Base-by-base conservation (phyloP, 352 stramenopile genomes). In the Pythium dissimile region DNA sequence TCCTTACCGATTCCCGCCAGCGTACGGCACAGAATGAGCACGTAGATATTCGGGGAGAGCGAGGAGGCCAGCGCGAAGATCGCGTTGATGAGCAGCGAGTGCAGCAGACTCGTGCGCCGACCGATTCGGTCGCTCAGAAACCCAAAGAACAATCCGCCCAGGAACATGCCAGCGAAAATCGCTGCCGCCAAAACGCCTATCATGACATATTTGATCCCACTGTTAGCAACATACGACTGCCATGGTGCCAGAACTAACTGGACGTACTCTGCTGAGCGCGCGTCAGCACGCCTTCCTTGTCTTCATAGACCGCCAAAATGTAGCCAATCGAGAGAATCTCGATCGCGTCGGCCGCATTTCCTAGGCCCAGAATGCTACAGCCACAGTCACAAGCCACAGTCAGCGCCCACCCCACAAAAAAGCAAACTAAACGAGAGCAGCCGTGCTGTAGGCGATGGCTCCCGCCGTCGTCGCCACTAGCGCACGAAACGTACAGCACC, bases 311-410 rank as follows among this genome's bases (percentile, higher is more conserved):
- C 0, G 80, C 77, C 37, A 97, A 62, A 59, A 97, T 97, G 73
- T 95, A 97, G 18, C 88, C 88, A 39, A 96, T 94, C 2, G 83
- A 87, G 8, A 97, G 78, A 61, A 97, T 93, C 68, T 97, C 89
- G 26, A 96, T 90, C 2, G 89, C 89, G 49, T 97, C 89, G 0
- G 86, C 87, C 1, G 85, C 89, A 64, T 97, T 97, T 2, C 80
- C 89, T 15, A 90, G 62, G 2, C 81, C 84, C 16, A 94, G 59
- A 62, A 92, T 92, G 15, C 79, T 92, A 62, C 11, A 47, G 26
- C n/a, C n/a, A n/a, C n/a, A n/a, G n/a, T n/a, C n/a, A n/a, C n/a
- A 43, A 56, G 8, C 15, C 28, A 48, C 26, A 49, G 30, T 9
- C 37, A 41, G 2, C 12, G 44, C n/a, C 43, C 38, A 21, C 31